phyloP scores from a whole-genome alignment of 352 stramenopile species.

The Albugo candida region DNA sequence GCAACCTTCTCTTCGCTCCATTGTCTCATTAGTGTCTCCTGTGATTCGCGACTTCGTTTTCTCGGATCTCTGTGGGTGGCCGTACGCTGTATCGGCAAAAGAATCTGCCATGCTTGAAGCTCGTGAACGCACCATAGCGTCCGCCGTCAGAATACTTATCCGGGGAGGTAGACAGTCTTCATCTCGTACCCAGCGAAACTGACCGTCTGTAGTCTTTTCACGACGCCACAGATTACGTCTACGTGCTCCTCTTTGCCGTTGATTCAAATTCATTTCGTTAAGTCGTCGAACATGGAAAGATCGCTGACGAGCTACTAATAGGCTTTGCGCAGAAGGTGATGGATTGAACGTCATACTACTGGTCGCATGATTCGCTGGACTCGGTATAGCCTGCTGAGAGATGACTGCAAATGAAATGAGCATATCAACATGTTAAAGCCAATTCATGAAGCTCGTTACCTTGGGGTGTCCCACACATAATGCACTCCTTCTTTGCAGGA shows the following conservation, averaged over 20 bases:
- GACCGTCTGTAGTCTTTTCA: slow-evolving; percentile 40
- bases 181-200: slow-evolving; percentile 62
- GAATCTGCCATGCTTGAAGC: slow-evolving; percentile 12
- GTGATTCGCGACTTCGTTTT: background rate
- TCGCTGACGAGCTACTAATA: slow-evolving; percentile 34
- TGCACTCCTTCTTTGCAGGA: slow-evolving; percentile 54
- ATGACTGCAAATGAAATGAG: slow-evolving; percentile 20
- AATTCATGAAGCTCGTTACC: slow-evolving; percentile 9
- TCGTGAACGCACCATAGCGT: slow-evolving; percentile 5
- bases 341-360: slow-evolving; percentile 12
- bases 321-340: slow-evolving; percentile 13
- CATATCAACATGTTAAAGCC: background rate
- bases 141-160: slow-evolving; percentile 31
- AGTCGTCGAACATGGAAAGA: slow-evolving; percentile 62
- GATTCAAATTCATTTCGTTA: slow-evolving; percentile 67
- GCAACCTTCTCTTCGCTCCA: slow-evolving; percentile 8
- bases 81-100: slow-evolving; percentile 6
- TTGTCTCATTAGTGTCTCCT: slow-evolving; percentile 2
- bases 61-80: background rate
- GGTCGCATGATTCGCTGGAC: slow-evolving; percentile 10
- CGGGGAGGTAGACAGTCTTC: slow-evolving; percentile 43
- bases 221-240: slow-evolving; percentile 60
- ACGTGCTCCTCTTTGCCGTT: slow-evolving; percentile 47
- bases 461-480: slow-evolving; percentile 68
- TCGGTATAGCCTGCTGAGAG: slow-evolving; percentile 28